Percentiles rank a stretch among this genome's conserved stretches.
phyloP scores from a whole-genome alignment of 257 asterid genomes.

The Solanum medicagineum region DNA sequence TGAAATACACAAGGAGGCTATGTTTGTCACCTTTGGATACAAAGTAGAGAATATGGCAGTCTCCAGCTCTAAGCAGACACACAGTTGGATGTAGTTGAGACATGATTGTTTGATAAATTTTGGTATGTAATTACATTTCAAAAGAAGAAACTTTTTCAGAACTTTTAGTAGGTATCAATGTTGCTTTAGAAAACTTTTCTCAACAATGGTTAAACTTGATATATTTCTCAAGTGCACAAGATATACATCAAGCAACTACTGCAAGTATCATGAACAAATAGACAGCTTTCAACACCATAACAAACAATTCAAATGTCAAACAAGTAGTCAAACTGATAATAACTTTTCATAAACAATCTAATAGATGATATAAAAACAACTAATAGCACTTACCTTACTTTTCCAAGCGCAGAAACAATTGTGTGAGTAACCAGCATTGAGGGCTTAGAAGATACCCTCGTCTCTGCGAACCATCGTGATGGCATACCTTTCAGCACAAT shows the following conservation, averaged over 20 bases:
- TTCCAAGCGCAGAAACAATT: conserved; percentile 74
- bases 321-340: neutral
- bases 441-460: conserved; percentile 93
- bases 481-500: conserved; percentile 77
- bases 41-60: neutral
- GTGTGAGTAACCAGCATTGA: conserved; percentile 94
- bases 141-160: neutral
- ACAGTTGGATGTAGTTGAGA: neutral
- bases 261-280: neutral
- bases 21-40: neutral
- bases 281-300: neutral
- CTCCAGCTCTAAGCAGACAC: neutral
- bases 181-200: neutral
- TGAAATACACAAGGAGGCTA: neutral
- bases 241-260: neutral
- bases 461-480: conserved; percentile 98
- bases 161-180: neutral
- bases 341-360: neutral
- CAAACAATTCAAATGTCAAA: neutral
- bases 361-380: neutral
- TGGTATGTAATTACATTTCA: neutral
- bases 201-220: neutral
- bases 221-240: neutral
- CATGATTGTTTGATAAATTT: neutral
- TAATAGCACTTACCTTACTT: conserved; percentile 43